Conservation (phyloP, 2,329 filamentous ascomycete genomes). For the Cucurbitaria berberidis region DNA sequence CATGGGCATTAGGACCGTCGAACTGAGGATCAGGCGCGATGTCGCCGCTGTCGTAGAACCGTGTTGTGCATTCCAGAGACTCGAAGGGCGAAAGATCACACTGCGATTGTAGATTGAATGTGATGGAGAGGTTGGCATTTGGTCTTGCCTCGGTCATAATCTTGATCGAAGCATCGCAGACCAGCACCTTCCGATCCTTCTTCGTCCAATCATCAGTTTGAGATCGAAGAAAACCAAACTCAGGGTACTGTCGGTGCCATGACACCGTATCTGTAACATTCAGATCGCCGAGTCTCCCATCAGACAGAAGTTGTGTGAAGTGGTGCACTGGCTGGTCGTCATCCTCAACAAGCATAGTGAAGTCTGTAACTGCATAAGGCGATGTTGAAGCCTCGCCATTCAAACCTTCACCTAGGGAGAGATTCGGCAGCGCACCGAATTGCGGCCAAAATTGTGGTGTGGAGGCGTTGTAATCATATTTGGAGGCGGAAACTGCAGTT, state of each 20-base stretch:
- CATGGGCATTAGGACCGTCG: conserved; percentile 24
- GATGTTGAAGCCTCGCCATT: conserved; percentile 14
- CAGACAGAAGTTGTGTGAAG: conserved; percentile 46
- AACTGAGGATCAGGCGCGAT: conserved; percentile 30
- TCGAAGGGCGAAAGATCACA: conserved; percentile 39
- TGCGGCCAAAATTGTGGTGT: conserved; percentile 22
- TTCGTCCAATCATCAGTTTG: conserved; percentile 27
- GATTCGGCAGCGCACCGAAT: conserved; percentile 21
- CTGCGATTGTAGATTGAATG: conserved; percentile 43
- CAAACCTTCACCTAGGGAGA: conserved; percentile 14
- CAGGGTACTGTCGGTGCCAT: conserved; percentile 44
- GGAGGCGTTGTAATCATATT: conserved; percentile 29
- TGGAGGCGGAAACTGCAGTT: conserved; percentile 22
- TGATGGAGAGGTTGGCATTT: conserved; percentile 40
- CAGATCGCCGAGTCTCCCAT: conserved; percentile 38
- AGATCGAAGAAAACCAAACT: conserved; percentile 34
- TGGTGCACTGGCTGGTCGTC: conserved; percentile 45
- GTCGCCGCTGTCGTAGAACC: conserved; percentile 42
- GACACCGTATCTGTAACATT: conserved; percentile 39
- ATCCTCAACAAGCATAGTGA: conserved; percentile 52
- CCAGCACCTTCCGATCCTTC: conserved; percentile 44
- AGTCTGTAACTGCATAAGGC: conserved; percentile 38
- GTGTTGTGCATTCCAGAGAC: conserved; percentile 40
- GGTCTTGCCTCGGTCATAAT: conserved; percentile 49
- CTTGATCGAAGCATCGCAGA: conserved; percentile 52